A percentile compares a stretch with the other conserved stretches of the same genome.
phyloP scores from a whole-genome alignment of 1,139 yeast genomes.

The Hansenula sp. region DNA sequence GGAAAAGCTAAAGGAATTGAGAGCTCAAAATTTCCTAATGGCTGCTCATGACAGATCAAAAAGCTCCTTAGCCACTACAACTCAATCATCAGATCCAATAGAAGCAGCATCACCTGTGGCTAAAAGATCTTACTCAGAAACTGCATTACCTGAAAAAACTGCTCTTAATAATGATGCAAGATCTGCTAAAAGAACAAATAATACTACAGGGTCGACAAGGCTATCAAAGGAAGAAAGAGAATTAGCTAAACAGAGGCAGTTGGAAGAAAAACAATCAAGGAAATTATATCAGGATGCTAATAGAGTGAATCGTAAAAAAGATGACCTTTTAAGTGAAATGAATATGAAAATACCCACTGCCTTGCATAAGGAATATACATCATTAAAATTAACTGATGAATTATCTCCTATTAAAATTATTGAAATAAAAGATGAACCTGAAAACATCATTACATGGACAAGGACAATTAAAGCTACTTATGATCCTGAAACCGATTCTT shows the following conservation, averaged over 20 bases:
- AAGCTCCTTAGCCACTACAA: neutral
- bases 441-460: slow-evolving; percentile 30
- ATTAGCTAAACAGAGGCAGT: slow-evolving; percentile 5
- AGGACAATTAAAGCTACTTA: slow-evolving; percentile 31
- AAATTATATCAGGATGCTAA: slow-evolving; percentile 47
- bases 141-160: neutral
- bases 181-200: slow-evolving; percentile 6
- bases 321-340: slow-evolving; percentile 49
- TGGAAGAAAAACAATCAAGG: slow-evolving; percentile 12
- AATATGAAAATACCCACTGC: slow-evolving; percentile 32
- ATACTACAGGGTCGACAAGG: slow-evolving; percentile 4
- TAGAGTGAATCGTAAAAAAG: slow-evolving; percentile 42
- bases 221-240: slow-evolving; percentile 9
- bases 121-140: slow-evolving; percentile 2
- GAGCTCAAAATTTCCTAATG: neutral
- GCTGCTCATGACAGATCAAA: no score
- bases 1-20: neutral
- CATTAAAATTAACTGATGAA: slow-evolving; percentile 19
- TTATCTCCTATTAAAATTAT: slow-evolving; percentile 26
- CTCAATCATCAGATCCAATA: neutral
- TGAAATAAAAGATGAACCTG: slow-evolving; percentile 16
- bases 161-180: neutral
- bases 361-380: slow-evolving; percentile 18
- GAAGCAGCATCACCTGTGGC: neutral
- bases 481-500: slow-evolving; percentile 39